Base-by-base conservation (phyloP, 78 protist genomes). In the Abeoforma whisleri region DNA sequence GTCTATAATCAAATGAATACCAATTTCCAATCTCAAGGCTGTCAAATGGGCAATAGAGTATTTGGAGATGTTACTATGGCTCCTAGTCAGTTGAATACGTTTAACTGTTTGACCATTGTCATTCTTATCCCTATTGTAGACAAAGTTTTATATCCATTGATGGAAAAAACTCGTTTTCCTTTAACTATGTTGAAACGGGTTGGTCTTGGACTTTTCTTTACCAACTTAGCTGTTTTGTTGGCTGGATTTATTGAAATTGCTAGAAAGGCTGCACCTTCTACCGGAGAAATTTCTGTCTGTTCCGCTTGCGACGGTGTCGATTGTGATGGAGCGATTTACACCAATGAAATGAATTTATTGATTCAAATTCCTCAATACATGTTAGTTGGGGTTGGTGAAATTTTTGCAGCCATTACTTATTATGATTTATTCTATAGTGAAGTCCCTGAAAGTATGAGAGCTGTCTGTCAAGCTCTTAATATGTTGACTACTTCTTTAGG, bases 11-110 rank as follows among this genome's bases (percentile, higher is more conserved):
- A n/a, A n/a, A n/a, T n/a, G n/a, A n/a, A n/a, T n/a, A n/a, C n/a
- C n/a, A n/a, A n/a, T n/a, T 30, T 79, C 48, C 39, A 25, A 33
- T 16, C 57, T 37, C 83, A 79, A 28, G 83, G 76, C n/a, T 79
- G 83, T 19, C 83, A 79, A 28, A 79, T 79, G 83, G n/a, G n/a
- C n/a, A n/a, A n/a, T n/a, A n/a, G n/a, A 79, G 39, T 39, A 8
- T 23, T 57, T 57, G n/a, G n/a, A n/a, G 0, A 79, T 28, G 76
- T 79, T 39, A 8, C 19, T n/a, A 68, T 79, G 35, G 83, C 76
- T 25, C 31, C 39, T 12, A 30, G 48, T 25, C 83, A 79, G 68
- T 57, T 79, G 35, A 79, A 79, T 68, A 68, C 76, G 19, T 79
- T 79, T 22, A 79, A 79, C 69, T 79, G 83, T 28, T 19, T 79